Conservation (phyloP, 1,284 basidiomycete species). For the Cryptococcus amylolentus region DNA sequence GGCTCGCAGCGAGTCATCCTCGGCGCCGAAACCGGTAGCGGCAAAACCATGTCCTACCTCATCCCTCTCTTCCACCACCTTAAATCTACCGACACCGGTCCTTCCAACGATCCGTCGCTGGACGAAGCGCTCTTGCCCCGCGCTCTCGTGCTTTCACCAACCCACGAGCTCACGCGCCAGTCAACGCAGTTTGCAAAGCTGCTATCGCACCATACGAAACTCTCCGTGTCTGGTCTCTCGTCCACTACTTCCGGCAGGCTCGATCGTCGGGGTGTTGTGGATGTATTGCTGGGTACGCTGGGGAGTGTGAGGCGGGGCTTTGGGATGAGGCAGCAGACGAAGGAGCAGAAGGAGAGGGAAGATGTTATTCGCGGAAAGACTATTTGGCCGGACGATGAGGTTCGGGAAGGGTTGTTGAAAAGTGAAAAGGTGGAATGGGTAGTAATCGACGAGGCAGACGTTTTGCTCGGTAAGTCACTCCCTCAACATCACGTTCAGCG, state of each 20-base stretch:
- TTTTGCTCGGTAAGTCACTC: conserved; percentile 65
- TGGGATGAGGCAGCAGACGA: conserved; percentile 18
- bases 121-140: conserved; percentile 56
- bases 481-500: neutral
- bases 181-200: conserved; percentile 68
- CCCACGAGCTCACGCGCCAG: conserved; percentile 80
- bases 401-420: conserved; percentile 25
- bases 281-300: conserved; percentile 73
- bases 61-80: conserved; percentile 73
- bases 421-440: conserved; percentile 74
- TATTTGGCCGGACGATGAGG: neutral
- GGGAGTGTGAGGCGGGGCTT: conserved; percentile 68
- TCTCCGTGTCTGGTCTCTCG: conserved; percentile 64
- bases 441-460: conserved; percentile 81
- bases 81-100: conserved; percentile 54
- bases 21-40: conserved; percentile 82
- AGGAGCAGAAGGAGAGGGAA: conserved; percentile 13
- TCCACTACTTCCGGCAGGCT: conserved; percentile 53
- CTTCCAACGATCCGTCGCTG: conserved; percentile 47
- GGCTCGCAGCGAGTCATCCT: conserved; percentile 51
- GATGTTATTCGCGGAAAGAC: conserved; percentile 9
- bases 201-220: conserved; percentile 67
- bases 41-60: conserved; percentile 85
- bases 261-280: conserved; percentile 49
- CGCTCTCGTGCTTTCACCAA: conserved; percentile 75